Evolutionary conservation across 345 rosid species (phyloP), one percentile per base, ranked within the genome.

Genomic region (Eucalyptus tenuipes): DNA sequence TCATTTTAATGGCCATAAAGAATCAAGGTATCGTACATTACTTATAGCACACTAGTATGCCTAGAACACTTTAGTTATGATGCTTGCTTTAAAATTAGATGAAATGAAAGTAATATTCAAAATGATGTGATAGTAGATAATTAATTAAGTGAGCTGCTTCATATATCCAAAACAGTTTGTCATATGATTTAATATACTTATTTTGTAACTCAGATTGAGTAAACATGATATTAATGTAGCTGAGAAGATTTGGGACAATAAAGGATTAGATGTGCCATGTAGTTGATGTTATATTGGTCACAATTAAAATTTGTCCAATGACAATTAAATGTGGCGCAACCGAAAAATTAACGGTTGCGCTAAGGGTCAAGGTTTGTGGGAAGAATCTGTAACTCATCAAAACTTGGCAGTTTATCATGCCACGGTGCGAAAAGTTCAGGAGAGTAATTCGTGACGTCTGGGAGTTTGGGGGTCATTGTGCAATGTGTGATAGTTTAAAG

Each of bases 31-130:
- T 2, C 61, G 1, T 24, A 55, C 29, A 22, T 55, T 55, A 55
- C 29, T 9, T 0, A 55, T 0, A 24, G 6, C 3, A 24, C 0
- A 0, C 0, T 0, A 0, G 5, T 3, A 3, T 64, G 37, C 37
- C 3, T 29, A 0, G 9, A 13, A 29, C 71, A 61, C 0, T 0
- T 27, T 27, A 27, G 0, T 12, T 27, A 61, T 61, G 68, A 61
- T 61, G 1, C 2, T 59, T 1, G 7, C 66, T 57, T 57, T 2
- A 25, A 1, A 57, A 57, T 57, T 8, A 13, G 16, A 12, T 53
- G 20, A 61, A 12, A 12, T 13, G n/a, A 25, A 57, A 61, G 14
- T 13, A 12, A 29, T 4, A 61, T 27, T 13, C 17, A 64, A 64
- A 64, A 16, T 13, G 18, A 64, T 29, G 33, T 13, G 18, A 13